phyloP scores from a whole-genome alignment of 2,329 filamentous ascomycete species.

The Claviceps sp. region DNA sequence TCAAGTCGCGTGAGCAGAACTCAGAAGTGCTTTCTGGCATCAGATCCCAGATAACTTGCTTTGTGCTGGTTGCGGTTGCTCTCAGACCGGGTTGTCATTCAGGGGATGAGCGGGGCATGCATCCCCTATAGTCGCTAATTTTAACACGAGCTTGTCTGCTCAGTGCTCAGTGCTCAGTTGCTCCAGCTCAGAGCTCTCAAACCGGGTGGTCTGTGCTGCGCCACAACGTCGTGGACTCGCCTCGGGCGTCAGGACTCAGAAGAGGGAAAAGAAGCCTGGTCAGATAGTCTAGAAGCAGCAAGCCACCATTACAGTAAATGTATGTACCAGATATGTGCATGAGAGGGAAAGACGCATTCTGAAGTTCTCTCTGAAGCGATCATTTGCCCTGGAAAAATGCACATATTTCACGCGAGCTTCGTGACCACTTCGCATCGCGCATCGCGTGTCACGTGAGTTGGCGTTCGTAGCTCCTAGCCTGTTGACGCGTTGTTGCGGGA shows the following conservation, averaged over 20 bases:
- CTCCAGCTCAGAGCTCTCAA: no score
- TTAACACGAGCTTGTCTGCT: background rate
- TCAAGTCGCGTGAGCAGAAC: no score
- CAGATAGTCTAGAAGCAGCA: background rate
- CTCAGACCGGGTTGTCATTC: background rate
- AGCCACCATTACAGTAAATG: background rate
- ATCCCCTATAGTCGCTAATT: background rate
- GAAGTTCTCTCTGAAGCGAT: no score
- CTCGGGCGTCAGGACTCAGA: background rate
- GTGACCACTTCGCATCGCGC: no score
- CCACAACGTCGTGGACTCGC: background rate
- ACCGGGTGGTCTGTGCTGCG: background rate
- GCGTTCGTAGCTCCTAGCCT: no score
- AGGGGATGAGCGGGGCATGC: background rate
- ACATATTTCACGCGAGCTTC: no score
- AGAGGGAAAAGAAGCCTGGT: background rate
- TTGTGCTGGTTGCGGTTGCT: background rate
- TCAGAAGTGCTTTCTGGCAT: background rate
- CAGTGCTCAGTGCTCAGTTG: no score
- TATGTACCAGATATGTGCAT: background rate
- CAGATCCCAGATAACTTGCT: background rate
- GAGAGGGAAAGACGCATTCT: no score
- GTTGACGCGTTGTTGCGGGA: no score
- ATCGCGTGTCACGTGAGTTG: no score
- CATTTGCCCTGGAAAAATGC: no score